A percentile compares a stretch with the other conserved stretches of the same genome.
phyloP scores from a whole-genome alignment of 345 rosid genomes.

The Leavenworthia alabamica region DNA sequence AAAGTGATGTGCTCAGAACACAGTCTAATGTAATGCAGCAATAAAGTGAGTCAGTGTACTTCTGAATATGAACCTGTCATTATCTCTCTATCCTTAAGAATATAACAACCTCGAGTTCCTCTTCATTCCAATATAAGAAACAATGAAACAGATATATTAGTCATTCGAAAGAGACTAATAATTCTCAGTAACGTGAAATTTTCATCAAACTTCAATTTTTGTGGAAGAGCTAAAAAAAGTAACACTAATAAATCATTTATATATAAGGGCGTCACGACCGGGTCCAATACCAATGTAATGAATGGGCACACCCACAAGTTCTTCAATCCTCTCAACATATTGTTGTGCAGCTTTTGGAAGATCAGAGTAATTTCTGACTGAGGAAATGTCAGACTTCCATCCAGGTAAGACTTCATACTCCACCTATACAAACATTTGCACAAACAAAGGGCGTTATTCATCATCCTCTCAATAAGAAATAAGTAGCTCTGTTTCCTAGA shows the following conservation, averaged over 20 bases:
- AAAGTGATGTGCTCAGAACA: constrained; percentile 2
- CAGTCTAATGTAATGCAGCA: constrained; percentile 13
- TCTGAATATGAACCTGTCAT: constrained; percentile 11
- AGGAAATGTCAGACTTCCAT: constrained; percentile 81
- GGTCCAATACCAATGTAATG: constrained; percentile 92
- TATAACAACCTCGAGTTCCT: constrained; percentile 14
- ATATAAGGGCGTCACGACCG: constrained; percentile 86
- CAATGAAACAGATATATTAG: constrained; percentile 35
- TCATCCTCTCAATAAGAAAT: background rate
- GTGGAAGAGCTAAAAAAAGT: constrained; percentile 13
- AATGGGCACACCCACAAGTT: constrained; percentile 74
- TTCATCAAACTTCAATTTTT: constrained; percentile 5
- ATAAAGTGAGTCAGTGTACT: constrained; percentile 25
- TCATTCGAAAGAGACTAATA: constrained; percentile 11
- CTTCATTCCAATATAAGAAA: constrained; percentile 18
- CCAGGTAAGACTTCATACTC: constrained; percentile 90
- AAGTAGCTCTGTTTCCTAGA: background rate
- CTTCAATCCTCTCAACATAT: constrained; percentile 86
- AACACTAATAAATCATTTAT: constrained; percentile 41
- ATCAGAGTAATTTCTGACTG: constrained; percentile 61
- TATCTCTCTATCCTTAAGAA: background rate
- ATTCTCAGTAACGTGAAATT: constrained; percentile 14
- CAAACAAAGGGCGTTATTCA: background rate
- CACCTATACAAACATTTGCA: constrained; percentile 46
- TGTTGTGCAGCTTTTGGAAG: constrained; percentile 76